These are phyloP conservation scores for Colletotrichum falcatum DNA, from an alignment of 2,329 filamentous ascomycete species.

Conservation along the genomic window DNA sequence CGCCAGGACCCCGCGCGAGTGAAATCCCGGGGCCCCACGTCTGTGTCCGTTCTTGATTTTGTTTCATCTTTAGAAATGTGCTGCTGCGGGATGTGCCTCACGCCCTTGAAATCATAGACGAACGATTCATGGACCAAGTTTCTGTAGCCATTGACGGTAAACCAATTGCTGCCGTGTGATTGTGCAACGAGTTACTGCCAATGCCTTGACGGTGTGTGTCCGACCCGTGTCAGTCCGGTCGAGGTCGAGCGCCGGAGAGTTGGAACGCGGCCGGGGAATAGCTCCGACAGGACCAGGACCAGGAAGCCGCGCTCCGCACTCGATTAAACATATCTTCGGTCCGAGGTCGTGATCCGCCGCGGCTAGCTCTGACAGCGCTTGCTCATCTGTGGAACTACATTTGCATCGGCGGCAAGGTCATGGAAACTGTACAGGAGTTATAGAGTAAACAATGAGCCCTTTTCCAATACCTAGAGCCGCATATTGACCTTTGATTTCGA, in stretches of 20 bases:
- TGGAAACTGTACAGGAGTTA: neutral
- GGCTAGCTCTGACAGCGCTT: neutral
- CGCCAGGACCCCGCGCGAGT: conserved; percentile 33
- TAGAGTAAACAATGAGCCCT: neutral
- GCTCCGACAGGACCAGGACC: neutral
- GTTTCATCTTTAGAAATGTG: conserved; percentile 27
- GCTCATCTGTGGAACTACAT: neutral
- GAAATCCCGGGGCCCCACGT: conserved; percentile 33
- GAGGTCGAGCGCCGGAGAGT: conserved; percentile 22
- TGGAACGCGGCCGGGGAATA: conserved; percentile 1
- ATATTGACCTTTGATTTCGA: neutral
- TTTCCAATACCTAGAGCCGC: neutral
- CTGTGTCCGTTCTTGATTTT: conserved; percentile 34
- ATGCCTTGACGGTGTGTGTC: neutral
- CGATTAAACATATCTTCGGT: neutral
- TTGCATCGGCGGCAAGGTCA: neutral
- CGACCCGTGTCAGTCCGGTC: conserved; percentile 21
- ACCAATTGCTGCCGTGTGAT: neutral
- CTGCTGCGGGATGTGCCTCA: conserved; percentile 11
- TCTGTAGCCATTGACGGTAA: neutral
- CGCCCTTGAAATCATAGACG: conserved; percentile 28
- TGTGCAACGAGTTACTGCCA: neutral
- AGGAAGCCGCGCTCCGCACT: conserved; percentile 5
- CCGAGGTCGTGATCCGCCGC: neutral
- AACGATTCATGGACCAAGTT: conserved; percentile 16